These are phyloP conservation scores for Aspergillus melleus DNA, from an alignment of 2,329 filamentous ascomycete species.

Conservation along the genomic window DNA sequence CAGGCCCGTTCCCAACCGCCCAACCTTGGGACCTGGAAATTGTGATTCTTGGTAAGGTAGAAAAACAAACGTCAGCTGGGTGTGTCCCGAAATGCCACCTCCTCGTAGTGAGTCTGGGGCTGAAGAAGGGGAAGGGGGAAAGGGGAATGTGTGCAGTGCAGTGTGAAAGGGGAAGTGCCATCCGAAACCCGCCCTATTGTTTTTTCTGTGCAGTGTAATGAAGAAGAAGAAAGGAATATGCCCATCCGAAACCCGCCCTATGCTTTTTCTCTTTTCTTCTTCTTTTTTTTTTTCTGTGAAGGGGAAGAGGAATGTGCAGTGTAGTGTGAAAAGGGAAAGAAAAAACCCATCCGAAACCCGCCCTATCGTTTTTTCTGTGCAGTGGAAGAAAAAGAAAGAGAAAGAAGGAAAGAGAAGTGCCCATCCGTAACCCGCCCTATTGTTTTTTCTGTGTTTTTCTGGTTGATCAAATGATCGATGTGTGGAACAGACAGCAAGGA, in stretches of 20 bases:
- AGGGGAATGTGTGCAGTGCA: no score
- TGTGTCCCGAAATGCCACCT: no score
- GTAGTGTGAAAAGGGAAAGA: no score
- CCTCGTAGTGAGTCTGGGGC: no score
- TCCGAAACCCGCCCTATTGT: no score
- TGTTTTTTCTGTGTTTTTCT: background rate
- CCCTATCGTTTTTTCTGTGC: no score
- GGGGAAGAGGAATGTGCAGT: background rate
- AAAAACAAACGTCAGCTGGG: background rate
- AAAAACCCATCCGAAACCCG: no score
- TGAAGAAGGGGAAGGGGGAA: no score
- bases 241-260: background rate
- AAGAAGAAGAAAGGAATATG: background rate
- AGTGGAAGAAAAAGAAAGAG: background rate
- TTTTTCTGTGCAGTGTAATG: no score
- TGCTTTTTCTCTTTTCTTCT: background rate
- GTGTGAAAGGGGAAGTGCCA: no score
- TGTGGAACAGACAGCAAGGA: background rate
- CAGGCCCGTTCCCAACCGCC: constrained; percentile 21
- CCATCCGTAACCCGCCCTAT: background rate
- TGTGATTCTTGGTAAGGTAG: background rate
- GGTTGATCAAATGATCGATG: background rate
- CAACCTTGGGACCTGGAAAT: constrained; percentile 11
- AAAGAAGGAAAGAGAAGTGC: no score
- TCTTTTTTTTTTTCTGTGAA: background rate